phyloP scores from a whole-genome alignment of 208 protist species.

The Leishmania tarentolae region DNA sequence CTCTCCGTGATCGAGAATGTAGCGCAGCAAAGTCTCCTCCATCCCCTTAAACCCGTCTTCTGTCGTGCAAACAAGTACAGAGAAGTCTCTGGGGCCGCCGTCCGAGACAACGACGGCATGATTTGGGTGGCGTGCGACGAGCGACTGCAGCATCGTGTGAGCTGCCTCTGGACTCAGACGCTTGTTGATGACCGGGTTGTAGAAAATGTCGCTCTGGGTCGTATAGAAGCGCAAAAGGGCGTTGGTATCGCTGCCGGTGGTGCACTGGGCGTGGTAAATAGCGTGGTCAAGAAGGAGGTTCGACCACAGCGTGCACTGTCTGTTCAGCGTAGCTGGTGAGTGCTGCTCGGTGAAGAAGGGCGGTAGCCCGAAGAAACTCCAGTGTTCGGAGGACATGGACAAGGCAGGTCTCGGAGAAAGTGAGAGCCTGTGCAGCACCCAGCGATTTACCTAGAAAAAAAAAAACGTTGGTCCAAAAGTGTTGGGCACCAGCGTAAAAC shows the following conservation, averaged over 20 bases:
- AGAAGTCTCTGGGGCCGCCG: conserved; percentile 41
- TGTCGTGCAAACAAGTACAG: conserved; percentile 74
- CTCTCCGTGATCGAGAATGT: conserved; percentile 76
- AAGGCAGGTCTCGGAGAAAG: not conserved
- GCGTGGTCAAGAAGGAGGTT: conserved; percentile 81
- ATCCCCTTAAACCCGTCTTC: conserved; percentile 67
- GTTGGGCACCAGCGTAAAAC: not conserved
- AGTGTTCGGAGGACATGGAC: conserved; percentile 52
- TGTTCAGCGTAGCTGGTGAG: conserved; percentile 49
- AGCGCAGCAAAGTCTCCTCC: conserved; percentile 72
- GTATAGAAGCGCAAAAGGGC: conserved; percentile 69
- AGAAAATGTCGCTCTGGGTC: conserved; percentile 76
- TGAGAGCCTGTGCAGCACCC: not conserved
- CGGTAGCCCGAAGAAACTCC: conserved; percentile 80
- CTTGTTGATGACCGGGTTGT: conserved; percentile 63
- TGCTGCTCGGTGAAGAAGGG: conserved; percentile 89
- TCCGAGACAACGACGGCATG: conserved; percentile 48
- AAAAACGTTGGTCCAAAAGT: conserved; percentile 4
- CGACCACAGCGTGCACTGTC: conserved; percentile 67
- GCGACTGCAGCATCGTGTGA: conserved; percentile 60
- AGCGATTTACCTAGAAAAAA: conserved; percentile 12
- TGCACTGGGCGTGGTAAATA: conserved; percentile 52
- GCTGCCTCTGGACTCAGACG: conserved; percentile 57
- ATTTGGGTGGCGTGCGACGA: conserved; percentile 64
- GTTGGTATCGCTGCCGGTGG: conserved; percentile 18